Conservation (phyloP, 108 stramenopile genomes). For the Cyclotella choctawhatcheeana region DNA sequence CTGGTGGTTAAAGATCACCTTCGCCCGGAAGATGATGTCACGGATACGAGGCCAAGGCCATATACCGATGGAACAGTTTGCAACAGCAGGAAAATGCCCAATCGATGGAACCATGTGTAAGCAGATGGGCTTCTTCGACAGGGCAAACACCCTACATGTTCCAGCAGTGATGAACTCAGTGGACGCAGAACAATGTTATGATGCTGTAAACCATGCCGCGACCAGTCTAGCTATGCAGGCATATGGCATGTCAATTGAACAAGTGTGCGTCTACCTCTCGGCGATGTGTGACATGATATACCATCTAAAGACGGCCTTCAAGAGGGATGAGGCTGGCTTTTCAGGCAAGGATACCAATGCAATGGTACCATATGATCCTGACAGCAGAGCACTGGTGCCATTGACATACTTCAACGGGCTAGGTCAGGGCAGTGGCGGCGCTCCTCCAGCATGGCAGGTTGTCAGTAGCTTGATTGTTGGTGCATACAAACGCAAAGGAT, state of each 20-base stretch:
- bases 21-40: constrained; percentile 19
- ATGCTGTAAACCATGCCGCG: constrained; percentile 1
- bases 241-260: background rate
- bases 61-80: constrained; percentile 16
- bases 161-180: background rate
- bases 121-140: constrained; percentile 4
- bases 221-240: background rate
- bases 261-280: background rate
- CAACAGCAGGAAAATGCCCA: background rate
- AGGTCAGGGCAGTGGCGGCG: constrained; percentile 12
- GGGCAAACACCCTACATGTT: background rate
- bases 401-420: background rate
- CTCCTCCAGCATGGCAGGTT: background rate
- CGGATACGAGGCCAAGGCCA: background rate
- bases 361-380: no score
- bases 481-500: background rate
- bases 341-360: no score
- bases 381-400: background rate
- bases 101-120: background rate
- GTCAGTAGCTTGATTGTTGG: constrained; percentile 2
- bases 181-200: background rate
- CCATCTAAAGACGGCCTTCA: background rate
- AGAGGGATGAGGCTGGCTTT: background rate
- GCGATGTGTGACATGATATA: background rate
- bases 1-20: constrained; percentile 14